Base-by-base conservation (phyloP, 306 rosid species). In the Vigna angularis region DNA sequence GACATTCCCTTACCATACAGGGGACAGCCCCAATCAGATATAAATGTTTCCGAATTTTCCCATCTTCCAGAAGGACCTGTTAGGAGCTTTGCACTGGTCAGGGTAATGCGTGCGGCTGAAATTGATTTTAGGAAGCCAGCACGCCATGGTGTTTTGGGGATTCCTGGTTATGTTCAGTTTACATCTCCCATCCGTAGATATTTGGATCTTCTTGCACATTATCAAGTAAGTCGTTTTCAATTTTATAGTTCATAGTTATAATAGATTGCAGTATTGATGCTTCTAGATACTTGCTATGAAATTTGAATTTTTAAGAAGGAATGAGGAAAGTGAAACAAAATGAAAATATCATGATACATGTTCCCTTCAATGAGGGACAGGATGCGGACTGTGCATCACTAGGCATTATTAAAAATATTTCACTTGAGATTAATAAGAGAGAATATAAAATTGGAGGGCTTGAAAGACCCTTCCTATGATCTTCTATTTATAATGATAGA, bases 61-160 rank as follows among this genome's bases (percentile, higher is more conserved):
- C 94, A 91, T 83, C 99, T 96, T 84, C 99, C 97, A 70, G 99
- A 93, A 87, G 99, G 99, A 67, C 98, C 99, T 18, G 96, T 96
- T 83, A 89, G 99, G 81, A 93, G 94, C 86, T 88, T 84, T 84
- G 93, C 99, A 48, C 83, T 96, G 18, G 90, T 96, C 78, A 93
- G 49, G 87, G 65, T 83, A 85, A 89, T 96, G 96, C 97, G 99
- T 50, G 97, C 97, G 61, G 99, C 99, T 79, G 98, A 93, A 90
- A 87, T 93, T 65, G 98, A 96, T 90, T 93, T 91, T 90, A 87
- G 99, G 85, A 93, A 93, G 80, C 99, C 99, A 34, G 84, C 86
- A 63, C 90, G 97, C 66, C 99, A 96, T 82, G 98, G 98, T 75
- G 66, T 85, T 76, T 84, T 93, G 85, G 99, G 98, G 72, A 59